A percentile compares a stretch with the other conserved stretches of the same genome.
Evolutionary conservation across 345 rosid genomes (phyloP).

Genomic region (Zanthoxylum bungeanum): DNA sequence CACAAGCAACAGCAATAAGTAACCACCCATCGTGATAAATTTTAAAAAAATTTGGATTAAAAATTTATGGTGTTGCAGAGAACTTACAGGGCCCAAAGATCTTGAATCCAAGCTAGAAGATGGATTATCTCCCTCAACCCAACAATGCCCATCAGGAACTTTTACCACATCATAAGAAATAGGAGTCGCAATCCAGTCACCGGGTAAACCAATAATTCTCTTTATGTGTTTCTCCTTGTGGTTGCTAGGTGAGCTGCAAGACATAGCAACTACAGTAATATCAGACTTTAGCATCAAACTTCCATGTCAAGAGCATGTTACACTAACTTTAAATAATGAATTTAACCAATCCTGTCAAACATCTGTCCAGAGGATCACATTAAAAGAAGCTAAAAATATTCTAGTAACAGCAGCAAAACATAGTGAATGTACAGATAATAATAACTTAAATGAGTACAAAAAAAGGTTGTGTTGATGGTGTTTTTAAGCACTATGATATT

Average conservation of each 20-base stretch:
- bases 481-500: no score
- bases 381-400: background rate
- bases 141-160: conserved; percentile 84
- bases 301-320: background rate
- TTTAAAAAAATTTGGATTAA: background rate
- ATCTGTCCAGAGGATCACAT: background rate
- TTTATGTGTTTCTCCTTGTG: conserved; percentile 67
- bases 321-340: background rate
- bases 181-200: conserved; percentile 71
- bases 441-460: background rate
- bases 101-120: conserved; percentile 69
- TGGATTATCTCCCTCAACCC: conserved; percentile 92
- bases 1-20: background rate
- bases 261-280: conserved; percentile 13
- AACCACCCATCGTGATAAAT: background rate
- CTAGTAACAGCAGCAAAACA: background rate
- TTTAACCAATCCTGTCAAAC: background rate
- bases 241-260: conserved; percentile 68
- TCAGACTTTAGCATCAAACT: conserved; percentile 19
- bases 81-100: conserved; percentile 86
- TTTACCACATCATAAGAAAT: conserved; percentile 48
- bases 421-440: background rate
- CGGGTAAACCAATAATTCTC: conserved; percentile 89
- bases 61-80: background rate
- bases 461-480: no score